phyloP scores from a whole-genome alignment of 2,329 filamentous ascomycete species.

The Colletotrichum eremochloae region DNA sequence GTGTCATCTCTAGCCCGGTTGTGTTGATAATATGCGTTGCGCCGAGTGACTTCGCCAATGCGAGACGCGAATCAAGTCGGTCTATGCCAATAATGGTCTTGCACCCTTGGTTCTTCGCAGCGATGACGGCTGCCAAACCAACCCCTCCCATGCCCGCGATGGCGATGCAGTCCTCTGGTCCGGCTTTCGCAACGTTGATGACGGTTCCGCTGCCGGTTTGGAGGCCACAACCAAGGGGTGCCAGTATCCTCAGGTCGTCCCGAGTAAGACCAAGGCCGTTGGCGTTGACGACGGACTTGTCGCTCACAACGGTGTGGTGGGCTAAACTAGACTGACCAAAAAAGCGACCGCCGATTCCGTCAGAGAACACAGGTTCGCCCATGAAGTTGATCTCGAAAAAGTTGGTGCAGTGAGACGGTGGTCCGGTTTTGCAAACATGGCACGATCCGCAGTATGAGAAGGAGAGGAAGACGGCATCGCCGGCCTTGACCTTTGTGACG shows the following conservation, averaged over 20 bases:
- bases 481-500: conserved; percentile 61
- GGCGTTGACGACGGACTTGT: conserved; percentile 48
- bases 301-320: conserved; percentile 48
- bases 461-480: conserved; percentile 67
- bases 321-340: conserved; percentile 54
- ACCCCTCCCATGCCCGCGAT: conserved; percentile 53
- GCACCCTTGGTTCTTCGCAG: conserved; percentile 47
- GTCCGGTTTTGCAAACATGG: conserved; percentile 59
- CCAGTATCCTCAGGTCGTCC: conserved; percentile 48
- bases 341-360: conserved; percentile 46
- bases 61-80: conserved; percentile 40
- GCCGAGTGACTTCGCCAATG: conserved; percentile 49
- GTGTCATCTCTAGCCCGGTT: conserved; percentile 41
- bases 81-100: conserved; percentile 48
- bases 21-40: conserved; percentile 51
- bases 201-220: conserved; percentile 55
- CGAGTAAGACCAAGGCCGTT: conserved; percentile 16
- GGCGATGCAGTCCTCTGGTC: conserved; percentile 46
- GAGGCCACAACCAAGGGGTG: conserved; percentile 53
- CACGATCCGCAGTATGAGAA: conserved; percentile 56
- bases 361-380: conserved; percentile 28
- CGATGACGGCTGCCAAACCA: conserved; percentile 53
- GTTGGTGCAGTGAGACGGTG: conserved; percentile 62
- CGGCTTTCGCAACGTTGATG: conserved; percentile 49
- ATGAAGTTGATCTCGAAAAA: conserved; percentile 64